Conservation (phyloP, 805 yeast species). For the Clavispora asparagi region DNA sequence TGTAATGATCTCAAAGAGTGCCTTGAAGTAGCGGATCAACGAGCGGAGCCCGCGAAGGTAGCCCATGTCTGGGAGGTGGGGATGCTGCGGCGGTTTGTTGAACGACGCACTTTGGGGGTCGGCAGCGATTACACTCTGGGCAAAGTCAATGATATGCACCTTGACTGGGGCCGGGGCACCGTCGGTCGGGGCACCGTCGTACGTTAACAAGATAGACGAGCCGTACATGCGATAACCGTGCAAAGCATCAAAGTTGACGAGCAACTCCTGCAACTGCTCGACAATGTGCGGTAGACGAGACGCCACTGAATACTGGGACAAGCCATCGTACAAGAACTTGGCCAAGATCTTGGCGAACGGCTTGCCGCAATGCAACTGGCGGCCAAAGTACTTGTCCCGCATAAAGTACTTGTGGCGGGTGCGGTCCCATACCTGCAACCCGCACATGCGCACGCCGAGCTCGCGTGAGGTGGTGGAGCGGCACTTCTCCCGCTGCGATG, state of each 20-base stretch:
- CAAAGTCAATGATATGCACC: slow-evolving; percentile 90
- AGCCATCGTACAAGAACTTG: slow-evolving; percentile 78
- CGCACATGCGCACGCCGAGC: slow-evolving; percentile 91
- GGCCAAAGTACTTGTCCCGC: slow-evolving; percentile 89
- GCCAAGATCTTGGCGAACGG: slow-evolving; percentile 74
- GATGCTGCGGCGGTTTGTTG: slow-evolving; percentile 69
- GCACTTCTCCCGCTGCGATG: slow-evolving; percentile 81
- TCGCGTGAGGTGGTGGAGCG: slow-evolving; percentile 69
- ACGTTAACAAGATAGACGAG: slow-evolving; percentile 80
- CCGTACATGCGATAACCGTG: slow-evolving; percentile 88
- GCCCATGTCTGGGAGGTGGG: slow-evolving; percentile 67
- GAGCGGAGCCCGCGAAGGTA: slow-evolving; percentile 77
- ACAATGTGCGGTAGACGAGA: slow-evolving; percentile 66
- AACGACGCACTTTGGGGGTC: slow-evolving; percentile 21
- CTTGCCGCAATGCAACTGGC: slow-evolving; percentile 63
- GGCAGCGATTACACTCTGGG: slow-evolving; percentile 75
- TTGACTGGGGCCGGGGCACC: slow-evolving; percentile 15
- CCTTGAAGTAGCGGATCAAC: slow-evolving; percentile 60
- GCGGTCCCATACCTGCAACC: slow-evolving; percentile 55
- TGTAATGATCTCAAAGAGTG: slow-evolving; percentile 54
- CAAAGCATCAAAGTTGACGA: slow-evolving; percentile 48
- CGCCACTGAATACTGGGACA: slow-evolving; percentile 48
- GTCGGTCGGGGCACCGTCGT: slow-evolving; percentile 54
- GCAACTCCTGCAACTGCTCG: slow-evolving; percentile 53
- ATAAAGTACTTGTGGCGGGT: slow-evolving; percentile 43